A percentile compares a stretch with the other conserved stretches of the same genome.
These are phyloP conservation scores for Aphanomyces invadans DNA, from an alignment of 352 stramenopile species.

Conservation along the genomic window DNA sequence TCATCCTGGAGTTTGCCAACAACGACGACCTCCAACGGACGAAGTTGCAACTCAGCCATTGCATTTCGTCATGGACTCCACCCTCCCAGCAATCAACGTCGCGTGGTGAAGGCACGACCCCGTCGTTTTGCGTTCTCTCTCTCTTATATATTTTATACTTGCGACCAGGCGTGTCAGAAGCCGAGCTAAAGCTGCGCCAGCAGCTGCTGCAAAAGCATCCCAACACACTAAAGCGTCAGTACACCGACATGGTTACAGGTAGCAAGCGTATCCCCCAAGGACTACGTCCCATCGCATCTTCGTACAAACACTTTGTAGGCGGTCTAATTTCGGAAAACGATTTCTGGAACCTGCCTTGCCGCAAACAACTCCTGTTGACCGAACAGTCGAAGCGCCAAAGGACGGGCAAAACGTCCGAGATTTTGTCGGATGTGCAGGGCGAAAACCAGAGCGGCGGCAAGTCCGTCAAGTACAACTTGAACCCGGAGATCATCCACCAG, in stretches of 20 bases:
- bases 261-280: no score
- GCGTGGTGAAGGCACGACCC: neutral
- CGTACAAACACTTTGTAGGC: no score
- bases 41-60: slow-evolving; percentile 14
- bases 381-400: slow-evolving; percentile 82
- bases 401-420: slow-evolving; percentile 74
- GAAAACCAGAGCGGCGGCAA: slow-evolving; percentile 65
- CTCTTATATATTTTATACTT: no score
- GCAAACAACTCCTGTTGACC: slow-evolving; percentile 70
- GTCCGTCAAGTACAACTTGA: slow-evolving; percentile 86
- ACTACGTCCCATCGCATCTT: no score
- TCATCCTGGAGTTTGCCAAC: slow-evolving; percentile 15
- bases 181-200: slow-evolving; percentile 77
- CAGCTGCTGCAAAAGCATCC: slow-evolving; percentile 61
- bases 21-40: slow-evolving; percentile 18
- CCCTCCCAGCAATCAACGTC: neutral
- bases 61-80: neutral
- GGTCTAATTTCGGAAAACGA: slow-evolving; percentile 79
- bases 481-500: slow-evolving; percentile 83
- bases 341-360: slow-evolving; percentile 61
- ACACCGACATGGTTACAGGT: slow-evolving; percentile 81
- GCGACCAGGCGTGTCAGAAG: slow-evolving; percentile 3
- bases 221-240: slow-evolving; percentile 67
- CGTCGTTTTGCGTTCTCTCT: no score
- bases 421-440: slow-evolving; percentile 67